Percentiles rank a stretch among this genome's conserved stretches.
Conservation (phyloP, 2,329 filamentous ascomycete species). For the Drechslerella dactyloides region DNA sequence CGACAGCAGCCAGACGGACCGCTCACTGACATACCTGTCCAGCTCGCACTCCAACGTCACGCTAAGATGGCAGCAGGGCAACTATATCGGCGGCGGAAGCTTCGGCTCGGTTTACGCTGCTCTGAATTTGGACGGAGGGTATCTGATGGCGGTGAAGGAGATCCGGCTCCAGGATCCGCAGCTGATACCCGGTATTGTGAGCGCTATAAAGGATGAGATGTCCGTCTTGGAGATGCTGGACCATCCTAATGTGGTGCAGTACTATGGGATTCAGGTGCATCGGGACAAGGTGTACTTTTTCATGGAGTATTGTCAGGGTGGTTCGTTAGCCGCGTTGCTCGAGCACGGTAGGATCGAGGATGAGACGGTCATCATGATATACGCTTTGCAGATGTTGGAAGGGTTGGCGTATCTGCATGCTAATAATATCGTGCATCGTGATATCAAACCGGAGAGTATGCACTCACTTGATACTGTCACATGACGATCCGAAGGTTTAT, state of each 20-base stretch:
- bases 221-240: conserved; percentile 92
- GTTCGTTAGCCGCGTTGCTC: conserved; percentile 83
- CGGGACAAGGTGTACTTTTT: conserved; percentile 99
- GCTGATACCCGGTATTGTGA: conserved; percentile 89
- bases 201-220: conserved; percentile 97
- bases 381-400: conserved; percentile 90
- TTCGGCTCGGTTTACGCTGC: conserved; percentile 98
- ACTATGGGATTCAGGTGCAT: conserved; percentile 97
- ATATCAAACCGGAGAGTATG: conserved; percentile 96
- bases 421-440: conserved; percentile 87
- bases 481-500: conserved; percentile 24
- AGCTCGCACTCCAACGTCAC: conserved; percentile 94
- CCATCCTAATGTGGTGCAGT: conserved; percentile 96
- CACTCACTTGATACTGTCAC: conserved; percentile 53
- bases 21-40: conserved; percentile 89
- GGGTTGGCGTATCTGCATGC: conserved; percentile 93
- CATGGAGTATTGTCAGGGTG: conserved; percentile 98
- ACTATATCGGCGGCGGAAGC: conserved; percentile 93
- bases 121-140: conserved; percentile 94
- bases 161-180: conserved; percentile 96
- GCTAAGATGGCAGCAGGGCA: conserved; percentile 97
- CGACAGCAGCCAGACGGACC: conserved; percentile 92
- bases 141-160: conserved; percentile 98
- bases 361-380: conserved; percentile 96
- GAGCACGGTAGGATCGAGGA: conserved; percentile 98